Percentiles rank a stretch among this genome's conserved stretches.
Conservation (phyloP, 805 yeast species). For the Lipomyces chichibuensis region DNA sequence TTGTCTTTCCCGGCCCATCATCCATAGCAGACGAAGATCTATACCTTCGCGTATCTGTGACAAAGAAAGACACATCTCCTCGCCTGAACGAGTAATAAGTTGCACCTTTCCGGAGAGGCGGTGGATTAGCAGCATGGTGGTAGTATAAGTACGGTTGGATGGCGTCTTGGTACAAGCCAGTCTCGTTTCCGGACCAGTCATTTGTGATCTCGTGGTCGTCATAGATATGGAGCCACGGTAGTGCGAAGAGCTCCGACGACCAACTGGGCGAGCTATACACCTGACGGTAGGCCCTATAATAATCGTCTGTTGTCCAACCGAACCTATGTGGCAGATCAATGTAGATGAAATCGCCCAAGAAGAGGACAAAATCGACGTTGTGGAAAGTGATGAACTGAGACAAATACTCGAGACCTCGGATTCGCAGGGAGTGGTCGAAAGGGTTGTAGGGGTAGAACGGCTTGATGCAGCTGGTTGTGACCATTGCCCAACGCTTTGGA, state of each 20-base stretch:
- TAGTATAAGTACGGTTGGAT: neutral
- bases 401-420: neutral
- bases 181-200: neutral
- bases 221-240: neutral
- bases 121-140: neutral
- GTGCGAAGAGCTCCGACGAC: neutral
- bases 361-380: neutral
- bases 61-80: neutral
- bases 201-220: neutral
- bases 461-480: neutral
- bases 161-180: neutral
- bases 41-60: neutral
- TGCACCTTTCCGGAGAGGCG: neutral
- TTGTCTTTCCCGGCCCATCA: neutral
- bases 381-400: neutral
- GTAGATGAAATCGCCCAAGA: neutral
- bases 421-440: neutral
- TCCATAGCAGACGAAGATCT: neutral
- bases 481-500: neutral
- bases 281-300: neutral
- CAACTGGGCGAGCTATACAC: constrained; percentile 1
- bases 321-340: neutral
- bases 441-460: neutral
- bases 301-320: neutral
- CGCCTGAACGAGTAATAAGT: neutral